Evolutionary conservation across 2,329 filamentous ascomycete genomes (phyloP).

Genomic region (Teratosphaeria destructans): DNA sequence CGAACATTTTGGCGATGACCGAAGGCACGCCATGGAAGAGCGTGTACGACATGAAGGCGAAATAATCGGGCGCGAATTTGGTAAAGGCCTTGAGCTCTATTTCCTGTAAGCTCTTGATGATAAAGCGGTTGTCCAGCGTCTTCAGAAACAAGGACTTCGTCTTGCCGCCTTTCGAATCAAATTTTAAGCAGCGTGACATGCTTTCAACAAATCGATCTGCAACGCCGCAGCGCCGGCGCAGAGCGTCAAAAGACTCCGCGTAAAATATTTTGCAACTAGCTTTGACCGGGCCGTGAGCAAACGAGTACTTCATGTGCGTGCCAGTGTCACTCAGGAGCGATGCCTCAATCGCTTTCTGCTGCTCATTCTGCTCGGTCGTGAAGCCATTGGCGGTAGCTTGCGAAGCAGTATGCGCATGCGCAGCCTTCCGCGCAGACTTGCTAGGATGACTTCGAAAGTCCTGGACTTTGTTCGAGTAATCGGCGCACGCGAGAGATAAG

Average conservation of each 20-base stretch:
- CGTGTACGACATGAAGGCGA: conserved; percentile 91
- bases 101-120: conserved; percentile 81
- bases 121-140: conserved; percentile 85
- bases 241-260: conserved; percentile 91
- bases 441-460: conserved; percentile 43
- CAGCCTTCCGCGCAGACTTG: conserved; percentile 11
- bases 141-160: conserved; percentile 96
- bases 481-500: conserved; percentile 75
- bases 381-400: conserved; percentile 10
- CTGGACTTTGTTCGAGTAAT: conserved; percentile 72
- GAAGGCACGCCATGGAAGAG: conserved; percentile 87
- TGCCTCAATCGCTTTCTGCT: conserved; percentile 70
- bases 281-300: conserved; percentile 82
- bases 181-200: conserved; percentile 87
- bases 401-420: conserved; percentile 14
- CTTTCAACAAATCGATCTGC: conserved; percentile 92
- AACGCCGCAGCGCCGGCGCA: conserved; percentile 84
- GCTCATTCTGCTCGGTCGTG: conserved; percentile 28
- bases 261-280: conserved; percentile 99
- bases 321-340: conserved; percentile 76
- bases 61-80: conserved; percentile 92
- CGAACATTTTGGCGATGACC: conserved; percentile 98
- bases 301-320: conserved; percentile 92
- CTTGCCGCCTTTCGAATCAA: conserved; percentile 96
- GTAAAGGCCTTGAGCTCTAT: conserved; percentile 91